Evolutionary conservation across 2,329 filamentous ascomycete genomes (phyloP).

Genomic region (Macrophomina tecta): DNA sequence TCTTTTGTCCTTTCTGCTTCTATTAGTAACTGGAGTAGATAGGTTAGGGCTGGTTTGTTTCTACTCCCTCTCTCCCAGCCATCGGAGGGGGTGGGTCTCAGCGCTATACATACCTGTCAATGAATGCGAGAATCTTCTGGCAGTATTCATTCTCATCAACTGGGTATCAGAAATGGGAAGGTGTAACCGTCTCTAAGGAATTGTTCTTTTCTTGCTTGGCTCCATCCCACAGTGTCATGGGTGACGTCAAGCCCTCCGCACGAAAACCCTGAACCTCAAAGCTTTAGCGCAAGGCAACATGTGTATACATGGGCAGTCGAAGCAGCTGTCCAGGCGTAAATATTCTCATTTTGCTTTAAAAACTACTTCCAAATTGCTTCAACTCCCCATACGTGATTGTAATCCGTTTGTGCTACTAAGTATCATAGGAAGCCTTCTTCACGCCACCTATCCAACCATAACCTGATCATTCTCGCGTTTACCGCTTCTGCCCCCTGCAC

Average conservation of each 20-base stretch:
- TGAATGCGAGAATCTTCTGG: neutral
- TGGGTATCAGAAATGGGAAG: too few relatives aligned
- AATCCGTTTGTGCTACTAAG: neutral
- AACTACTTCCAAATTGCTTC: too few relatives aligned
- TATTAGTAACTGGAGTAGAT: constrained; percentile 12
- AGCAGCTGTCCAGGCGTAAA: too few relatives aligned
- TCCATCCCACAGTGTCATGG: too few relatives aligned
- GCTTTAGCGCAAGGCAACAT: too few relatives aligned
- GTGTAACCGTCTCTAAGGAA: too few relatives aligned
- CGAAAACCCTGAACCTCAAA: too few relatives aligned
- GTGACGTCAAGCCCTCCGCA: too few relatives aligned
- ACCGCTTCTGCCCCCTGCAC: neutral
- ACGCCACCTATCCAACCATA: neutral
- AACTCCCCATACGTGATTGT: neutral
- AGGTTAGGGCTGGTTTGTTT: constrained; percentile 1
- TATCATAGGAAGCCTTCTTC: constrained; percentile 1
- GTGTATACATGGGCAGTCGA: too few relatives aligned
- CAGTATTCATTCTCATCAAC: too few relatives aligned
- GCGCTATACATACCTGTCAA: neutral
- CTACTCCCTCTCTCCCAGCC: neutral
- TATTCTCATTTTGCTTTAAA: too few relatives aligned
- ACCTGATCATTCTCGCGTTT: neutral
- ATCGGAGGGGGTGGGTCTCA: neutral
- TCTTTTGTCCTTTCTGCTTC: neutral
- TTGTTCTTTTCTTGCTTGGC: too few relatives aligned